Conservation (phyloP, 139 green algal genomes). For the Chlorella sp. region DNA sequence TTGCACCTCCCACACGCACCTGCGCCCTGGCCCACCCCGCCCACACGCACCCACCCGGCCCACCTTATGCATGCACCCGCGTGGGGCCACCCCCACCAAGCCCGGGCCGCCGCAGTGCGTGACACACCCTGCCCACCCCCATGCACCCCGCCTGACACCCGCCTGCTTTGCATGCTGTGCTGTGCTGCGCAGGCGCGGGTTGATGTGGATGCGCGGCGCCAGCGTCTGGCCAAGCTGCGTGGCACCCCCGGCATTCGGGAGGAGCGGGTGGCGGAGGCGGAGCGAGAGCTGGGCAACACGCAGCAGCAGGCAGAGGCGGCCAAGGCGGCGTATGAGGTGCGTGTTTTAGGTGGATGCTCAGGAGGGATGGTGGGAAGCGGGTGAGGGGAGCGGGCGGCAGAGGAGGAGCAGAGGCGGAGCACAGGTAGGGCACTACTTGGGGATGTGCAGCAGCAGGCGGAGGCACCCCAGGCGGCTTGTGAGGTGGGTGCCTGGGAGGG, state of each 20-base stretch:
- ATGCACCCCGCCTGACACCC: no score
- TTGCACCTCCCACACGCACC: no score
- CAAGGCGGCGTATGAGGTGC: conserved; percentile 62
- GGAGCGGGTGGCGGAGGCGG: conserved; percentile 72
- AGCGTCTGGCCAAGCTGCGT: conserved; percentile 77
- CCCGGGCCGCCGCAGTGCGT: no score
- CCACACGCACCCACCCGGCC: not conserved
- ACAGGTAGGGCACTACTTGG: not conserved
- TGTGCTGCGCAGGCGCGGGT: conserved; percentile 50
- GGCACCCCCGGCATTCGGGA: conserved; percentile 75
- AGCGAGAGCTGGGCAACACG: conserved; percentile 75
- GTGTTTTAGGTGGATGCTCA: not conserved
- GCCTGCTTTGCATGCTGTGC: no score
- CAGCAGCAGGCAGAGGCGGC: conserved; percentile 61
- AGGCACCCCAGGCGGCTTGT: not conserved
- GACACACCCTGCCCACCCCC: no score
- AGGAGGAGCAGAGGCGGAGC: not conserved
- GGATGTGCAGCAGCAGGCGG: not conserved
- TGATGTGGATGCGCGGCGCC: conserved; percentile 78
- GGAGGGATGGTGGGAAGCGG: not conserved
- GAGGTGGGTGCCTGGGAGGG: not conserved
- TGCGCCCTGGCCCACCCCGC: no score
- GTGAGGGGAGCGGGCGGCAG: not conserved
- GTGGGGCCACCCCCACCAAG: no score
- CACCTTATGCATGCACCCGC: no score